Evolutionary conservation across 2,329 filamentous ascomycete species (phyloP).

Genomic region (Coniochaeta sp.): DNA sequence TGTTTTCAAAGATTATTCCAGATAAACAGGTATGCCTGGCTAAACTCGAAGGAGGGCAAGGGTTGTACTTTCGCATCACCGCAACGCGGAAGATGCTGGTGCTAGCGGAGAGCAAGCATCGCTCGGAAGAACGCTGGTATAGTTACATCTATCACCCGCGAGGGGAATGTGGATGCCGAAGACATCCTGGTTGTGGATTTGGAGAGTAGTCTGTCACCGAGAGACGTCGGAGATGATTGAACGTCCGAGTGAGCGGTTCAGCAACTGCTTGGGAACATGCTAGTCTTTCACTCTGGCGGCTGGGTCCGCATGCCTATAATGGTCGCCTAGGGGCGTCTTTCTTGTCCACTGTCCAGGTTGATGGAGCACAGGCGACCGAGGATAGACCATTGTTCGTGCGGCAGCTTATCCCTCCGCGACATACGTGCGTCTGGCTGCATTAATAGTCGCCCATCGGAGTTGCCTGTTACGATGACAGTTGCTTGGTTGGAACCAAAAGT

Average conservation of each 20-base stretch:
- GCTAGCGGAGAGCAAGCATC: slow-evolving; percentile 88
- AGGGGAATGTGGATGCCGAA: slow-evolving; percentile 80
- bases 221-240: no score
- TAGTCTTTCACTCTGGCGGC: not conserved
- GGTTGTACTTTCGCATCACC: slow-evolving; percentile 73
- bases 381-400: not conserved
- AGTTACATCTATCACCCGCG: slow-evolving; percentile 75
- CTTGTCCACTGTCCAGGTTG: not conserved
- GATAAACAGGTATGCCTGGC: slow-evolving; percentile 82
- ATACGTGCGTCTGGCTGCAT: not conserved
- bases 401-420: not conserved
- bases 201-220: no score
- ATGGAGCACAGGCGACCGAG: not conserved
- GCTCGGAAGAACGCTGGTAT: slow-evolving; percentile 74
- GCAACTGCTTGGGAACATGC: no score
- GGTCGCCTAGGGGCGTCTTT: not conserved
- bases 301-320: not conserved
- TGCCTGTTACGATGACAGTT: not conserved
- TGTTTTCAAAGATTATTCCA: slow-evolving; percentile 92
- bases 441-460: no score
- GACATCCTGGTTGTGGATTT: slow-evolving; percentile 64
- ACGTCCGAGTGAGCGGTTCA: no score
- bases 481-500: no score
- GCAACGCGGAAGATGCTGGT: slow-evolving; percentile 91
- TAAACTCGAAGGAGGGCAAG: slow-evolving; percentile 78